Evolutionary conservation across 495 filamentous ascomycete genomes (phyloP).

Genomic region (Entonaema liquescens): DNA sequence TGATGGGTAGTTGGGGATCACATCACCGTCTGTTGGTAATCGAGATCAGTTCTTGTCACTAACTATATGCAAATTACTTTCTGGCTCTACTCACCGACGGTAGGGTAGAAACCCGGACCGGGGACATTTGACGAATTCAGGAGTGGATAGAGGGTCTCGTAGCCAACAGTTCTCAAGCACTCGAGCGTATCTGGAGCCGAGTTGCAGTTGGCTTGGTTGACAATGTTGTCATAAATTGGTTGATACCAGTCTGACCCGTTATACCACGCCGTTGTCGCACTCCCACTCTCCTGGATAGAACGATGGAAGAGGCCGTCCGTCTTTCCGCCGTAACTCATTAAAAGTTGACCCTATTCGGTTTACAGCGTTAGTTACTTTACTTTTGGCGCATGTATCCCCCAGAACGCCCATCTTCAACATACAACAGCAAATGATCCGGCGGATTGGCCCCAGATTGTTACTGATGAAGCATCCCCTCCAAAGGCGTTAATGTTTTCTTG

Average conservation of each 20-base stretch:
- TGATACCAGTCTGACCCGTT: constrained; percentile 50
- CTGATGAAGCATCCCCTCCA: constrained; percentile 60
- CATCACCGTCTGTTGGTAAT: constrained; percentile 55
- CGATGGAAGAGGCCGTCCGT: constrained; percentile 62
- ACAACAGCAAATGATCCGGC: constrained; percentile 50
- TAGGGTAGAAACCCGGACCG: constrained; percentile 51
- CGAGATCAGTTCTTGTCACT: background rate
- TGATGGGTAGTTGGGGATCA: constrained; percentile 52
- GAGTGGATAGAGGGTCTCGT: constrained; percentile 43
- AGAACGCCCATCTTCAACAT: constrained; percentile 11
- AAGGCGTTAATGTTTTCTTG: constrained; percentile 66
- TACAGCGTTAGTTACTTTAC: background rate
- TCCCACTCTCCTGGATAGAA: constrained; percentile 61
- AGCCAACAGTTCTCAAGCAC: constrained; percentile 53
- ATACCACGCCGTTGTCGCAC: constrained; percentile 46
- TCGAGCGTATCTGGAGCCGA: constrained; percentile 49
- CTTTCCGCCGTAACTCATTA: constrained; percentile 48
- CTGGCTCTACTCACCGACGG: constrained; percentile 46
- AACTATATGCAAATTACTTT: background rate
- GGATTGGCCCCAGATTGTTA: constrained; percentile 52
- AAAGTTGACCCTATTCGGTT: constrained; percentile 39
- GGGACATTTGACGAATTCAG: constrained; percentile 22
- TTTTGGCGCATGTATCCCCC: background rate
- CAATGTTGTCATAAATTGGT: constrained; percentile 55
- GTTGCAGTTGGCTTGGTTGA: constrained; percentile 51